Percentiles rank a stretch among this genome's conserved stretches.
Conservation (phyloP, 2,329 filamentous ascomycete species). For the Phialocephala sp. region DNA sequence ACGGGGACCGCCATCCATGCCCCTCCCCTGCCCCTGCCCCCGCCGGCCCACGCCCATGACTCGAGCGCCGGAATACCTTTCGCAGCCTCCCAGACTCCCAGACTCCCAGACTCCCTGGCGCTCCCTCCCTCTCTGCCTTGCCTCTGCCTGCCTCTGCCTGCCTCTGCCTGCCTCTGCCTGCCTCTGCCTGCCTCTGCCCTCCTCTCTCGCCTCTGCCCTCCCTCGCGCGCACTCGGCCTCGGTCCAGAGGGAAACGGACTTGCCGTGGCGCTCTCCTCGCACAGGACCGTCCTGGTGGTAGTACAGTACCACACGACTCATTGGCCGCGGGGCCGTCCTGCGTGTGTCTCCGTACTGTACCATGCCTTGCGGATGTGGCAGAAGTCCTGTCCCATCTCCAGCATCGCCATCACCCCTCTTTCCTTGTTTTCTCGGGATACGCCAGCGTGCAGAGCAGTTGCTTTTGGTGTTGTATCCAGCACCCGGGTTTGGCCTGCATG, state of each 20-base stretch:
- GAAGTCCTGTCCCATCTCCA: not conserved
- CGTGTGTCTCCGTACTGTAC: not conserved
- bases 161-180: too few relatives aligned
- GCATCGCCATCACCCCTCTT: not conserved
- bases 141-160: too few relatives aligned
- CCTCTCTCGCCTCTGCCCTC: too few relatives aligned
- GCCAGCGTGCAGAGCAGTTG: not conserved
- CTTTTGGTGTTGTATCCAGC: slow-evolving; percentile 1
- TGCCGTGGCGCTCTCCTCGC: not conserved
- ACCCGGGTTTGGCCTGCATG: not conserved
- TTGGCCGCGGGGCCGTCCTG: too few relatives aligned
- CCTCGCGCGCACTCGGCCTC: not conserved
- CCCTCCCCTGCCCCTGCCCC: too few relatives aligned
- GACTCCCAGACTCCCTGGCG: too few relatives aligned
- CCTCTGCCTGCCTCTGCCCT: not conserved
- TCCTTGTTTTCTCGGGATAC: not conserved
- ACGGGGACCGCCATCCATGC: too few relatives aligned
- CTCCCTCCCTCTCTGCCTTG: too few relatives aligned
- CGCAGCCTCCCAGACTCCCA: not conserved
- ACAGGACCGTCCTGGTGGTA: too few relatives aligned
- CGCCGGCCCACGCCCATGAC: not conserved
- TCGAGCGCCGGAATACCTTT: slow-evolving; percentile 8
- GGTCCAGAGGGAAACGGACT: slow-evolving; percentile 9
- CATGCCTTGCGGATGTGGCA: not conserved
- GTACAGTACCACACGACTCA: too few relatives aligned